Evolutionary conservation across 768 basidiomycete genomes (phyloP), one percentile per base, ranked within the genome.

Genomic region (Rickenella mellea): DNA sequence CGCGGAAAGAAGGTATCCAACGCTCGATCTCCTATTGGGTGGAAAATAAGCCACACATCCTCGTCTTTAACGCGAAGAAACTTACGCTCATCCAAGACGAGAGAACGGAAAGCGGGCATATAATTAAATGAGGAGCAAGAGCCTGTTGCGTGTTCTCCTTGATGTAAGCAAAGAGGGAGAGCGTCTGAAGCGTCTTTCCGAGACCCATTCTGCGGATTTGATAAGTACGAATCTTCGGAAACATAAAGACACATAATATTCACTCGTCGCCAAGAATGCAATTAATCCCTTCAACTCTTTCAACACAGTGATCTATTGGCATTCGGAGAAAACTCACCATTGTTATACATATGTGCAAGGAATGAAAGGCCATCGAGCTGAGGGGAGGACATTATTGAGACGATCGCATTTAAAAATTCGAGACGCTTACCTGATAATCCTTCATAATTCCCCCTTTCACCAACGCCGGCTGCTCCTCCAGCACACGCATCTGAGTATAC

Each of bases 241-340:
- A 14, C 22, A 14, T 2, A 17, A 7, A 19, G 26, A 27, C 7
- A 20, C 29, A 32, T 20, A 22, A 15, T 20, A 62, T 69, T 47
- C 52, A 76, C 75, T 76, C 78, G 48, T 86, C 83, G 22, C 80
- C 83, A 1, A 86, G 65, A 43, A 86, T 79, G 54, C 78, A 76
- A 48, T 77, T 83, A 68, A 83, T 73, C 12, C 76, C 74, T 76
- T 47, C 15, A 15, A 2, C 4, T 36, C 14, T 6, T 35, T 20
- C 19, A 27, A 5, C 24, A 27, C 17, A 35, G 25, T 25, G 11
- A 27, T 1, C 11, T 4, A 25, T n/a, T 9, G 12, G 17, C 17
- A 12, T 19, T 27, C 19, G 3, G 4, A 40, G 27, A 26, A 10
- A 26, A 48, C 64, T 6, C 45, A 72, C 80, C 77, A 51, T 85